Evolutionary conservation across 768 basidiomycete genomes (phyloP), one percentile per base, ranked within the genome.

Genomic region (Dentipellis fragilis): DNA sequence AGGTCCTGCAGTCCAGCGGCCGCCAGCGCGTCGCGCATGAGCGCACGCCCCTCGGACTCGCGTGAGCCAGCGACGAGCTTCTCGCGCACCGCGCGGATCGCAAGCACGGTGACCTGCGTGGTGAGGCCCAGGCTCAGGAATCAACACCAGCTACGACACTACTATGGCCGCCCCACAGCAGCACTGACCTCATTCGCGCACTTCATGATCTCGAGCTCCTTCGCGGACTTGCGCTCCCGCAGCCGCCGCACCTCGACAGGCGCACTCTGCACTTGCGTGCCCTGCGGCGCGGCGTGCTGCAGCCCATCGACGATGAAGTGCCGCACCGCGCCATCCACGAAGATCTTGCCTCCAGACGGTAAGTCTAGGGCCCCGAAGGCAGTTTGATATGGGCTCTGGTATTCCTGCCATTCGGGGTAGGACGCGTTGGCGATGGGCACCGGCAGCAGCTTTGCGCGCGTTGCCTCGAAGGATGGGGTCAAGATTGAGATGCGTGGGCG

Each of bases 391-490:
- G 89, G 87, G 64, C 79, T 72, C 16, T 35, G 55, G 8, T 58
- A 55, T 17, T 57, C 60, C 22, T 52, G 29, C 73, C 73, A 75
- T 29, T 69, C 63, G 46, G 72, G 49, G 56, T 64, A 73, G 35
- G 71, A 59, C 17, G 72, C 66, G 6, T 68, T 67, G 12, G 66
- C 58, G 17, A 72, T 70, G 1, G 85, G 81, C 19, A 93, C 65
- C 4, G 70, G 65, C 14, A 91, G 73, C 29, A 77, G 63, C 61
- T 73, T 80, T 0, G 90, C 89, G 36, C 90, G 80, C 0, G 81
- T 77, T 10, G 76, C 76, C 66, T 94, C 89, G 58, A 93, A 93
- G 57, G 75, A 72, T 0, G 91, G 90, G 4, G 89, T 87, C 47
- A 95, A 68, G 54, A 93, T 65, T 1, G 76, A 75, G 37, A 92